Conservation (phyloP, 2,329 filamentous ascomycete genomes). For the Ambrosiella beaveri region DNA sequence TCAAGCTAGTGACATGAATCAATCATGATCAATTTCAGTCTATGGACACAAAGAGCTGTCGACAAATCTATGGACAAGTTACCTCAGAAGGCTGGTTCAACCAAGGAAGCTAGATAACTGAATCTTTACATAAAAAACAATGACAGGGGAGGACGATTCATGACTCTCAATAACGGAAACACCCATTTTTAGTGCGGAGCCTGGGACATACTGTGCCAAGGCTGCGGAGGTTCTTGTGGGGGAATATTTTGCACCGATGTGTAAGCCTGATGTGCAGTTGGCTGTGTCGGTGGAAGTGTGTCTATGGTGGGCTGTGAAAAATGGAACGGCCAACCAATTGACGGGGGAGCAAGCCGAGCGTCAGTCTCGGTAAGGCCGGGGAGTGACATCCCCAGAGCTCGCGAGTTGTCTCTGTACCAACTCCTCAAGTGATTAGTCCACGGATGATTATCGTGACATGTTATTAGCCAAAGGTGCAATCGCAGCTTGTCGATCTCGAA, state of each 20-base stretch:
- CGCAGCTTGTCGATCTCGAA: conserved; percentile 10
- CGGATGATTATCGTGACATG: not conserved
- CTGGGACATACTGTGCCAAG: too few species aligned
- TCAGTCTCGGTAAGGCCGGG: not conserved
- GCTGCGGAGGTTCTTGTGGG: too few species aligned
- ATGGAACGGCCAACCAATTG: conserved; percentile 1
- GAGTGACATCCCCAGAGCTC: not conserved
- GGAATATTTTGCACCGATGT: not conserved
- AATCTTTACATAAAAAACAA: too few species aligned
- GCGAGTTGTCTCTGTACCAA: not conserved
- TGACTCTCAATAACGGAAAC: too few species aligned
- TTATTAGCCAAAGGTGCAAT: conserved; percentile 7
- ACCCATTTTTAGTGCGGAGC: not conserved
- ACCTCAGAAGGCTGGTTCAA: too few species aligned
- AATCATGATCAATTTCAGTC: too few species aligned
- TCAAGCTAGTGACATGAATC: too few species aligned
- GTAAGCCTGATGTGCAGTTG: not conserved
- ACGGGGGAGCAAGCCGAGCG: not conserved
- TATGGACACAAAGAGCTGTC: too few species aligned
- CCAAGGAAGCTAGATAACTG: too few species aligned
- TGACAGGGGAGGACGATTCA: too few species aligned
- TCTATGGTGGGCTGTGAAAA: not conserved
- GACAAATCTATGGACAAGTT: too few species aligned
- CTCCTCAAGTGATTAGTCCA: too few species aligned
- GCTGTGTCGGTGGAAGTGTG: not conserved